Evolutionary conservation across 176 grass and related monocot species (phyloP), one percentile per base, ranked within the genome.

Genomic region (Avena eriantha): DNA sequence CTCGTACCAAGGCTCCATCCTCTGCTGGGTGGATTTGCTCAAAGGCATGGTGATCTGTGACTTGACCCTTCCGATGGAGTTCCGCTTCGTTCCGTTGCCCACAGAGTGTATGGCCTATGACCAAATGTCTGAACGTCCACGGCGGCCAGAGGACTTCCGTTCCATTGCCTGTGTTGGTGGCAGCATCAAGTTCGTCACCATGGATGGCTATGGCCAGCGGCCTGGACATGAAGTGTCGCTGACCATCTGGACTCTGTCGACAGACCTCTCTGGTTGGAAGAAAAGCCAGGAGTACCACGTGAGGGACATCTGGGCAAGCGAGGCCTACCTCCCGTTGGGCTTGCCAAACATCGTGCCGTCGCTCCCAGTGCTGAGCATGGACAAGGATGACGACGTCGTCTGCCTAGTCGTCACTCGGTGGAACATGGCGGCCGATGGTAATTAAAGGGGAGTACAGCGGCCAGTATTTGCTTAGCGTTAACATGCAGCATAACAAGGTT

Each of bases 11-110:
- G 7, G 14, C 58, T 21, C 19, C 0, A 15, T 4, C n/a, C 23
- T 75, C 17, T 84, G 55, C 56, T 76, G 82, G 82, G 69, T 84
- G 9, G 82, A 84, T 60, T 23, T 84, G 35, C 41, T 84, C 69
- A 10, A 2, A 3, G 70, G 70, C 39, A 8, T 84, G 39, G 3
- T 75, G 5, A 1, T n/a, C 5, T 74, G 36, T 26, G 22, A 31
- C 11, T 2, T n/a, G 24, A 12, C 61, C 11, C 24, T 41, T 8
- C 39, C 39, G 6, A 41, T 8, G 11, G 61, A 65, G 61, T 15
- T 65, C 24, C 23, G 61, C 7, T 84, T 84, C 41, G 17, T 84
- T 26, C 29, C 57, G 3, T 66, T 77, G 7, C 73, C 46, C 0
- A 3, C 22, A 0, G 72, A 14, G 1, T 85, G 83, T 23, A 1